Evolutionary conservation across 1,284 basidiomycete species (phyloP).

Genomic region (Wolfiporia cocos): DNA sequence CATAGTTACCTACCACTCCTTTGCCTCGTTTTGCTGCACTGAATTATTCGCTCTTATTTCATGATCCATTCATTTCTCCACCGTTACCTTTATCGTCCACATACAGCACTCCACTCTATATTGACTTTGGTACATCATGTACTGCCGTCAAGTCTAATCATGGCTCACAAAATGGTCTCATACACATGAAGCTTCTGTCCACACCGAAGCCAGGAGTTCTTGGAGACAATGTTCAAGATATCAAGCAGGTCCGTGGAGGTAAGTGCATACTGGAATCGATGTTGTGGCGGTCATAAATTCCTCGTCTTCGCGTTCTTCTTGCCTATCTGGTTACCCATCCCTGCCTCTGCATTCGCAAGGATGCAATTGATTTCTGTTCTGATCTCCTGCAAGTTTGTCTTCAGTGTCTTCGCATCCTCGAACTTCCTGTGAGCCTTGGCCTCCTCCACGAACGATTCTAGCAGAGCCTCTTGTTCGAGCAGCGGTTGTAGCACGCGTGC

Average conservation of each 20-base stretch:
- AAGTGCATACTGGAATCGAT: too few relatives aligned
- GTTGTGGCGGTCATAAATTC: constrained; percentile 4
- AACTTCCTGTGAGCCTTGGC: constrained; percentile 84
- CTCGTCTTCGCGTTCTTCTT: constrained; percentile 4
- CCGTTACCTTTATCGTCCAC: too few relatives aligned
- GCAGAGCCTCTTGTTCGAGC: constrained; percentile 84
- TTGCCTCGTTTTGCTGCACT: constrained; percentile 3
- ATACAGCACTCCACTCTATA: too few relatives aligned
- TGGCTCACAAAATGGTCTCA: too few relatives aligned
- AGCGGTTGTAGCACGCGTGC: constrained; percentile 76
- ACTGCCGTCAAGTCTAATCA: too few relatives aligned
- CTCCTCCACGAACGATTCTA: constrained; percentile 80
- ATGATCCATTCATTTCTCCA: too few relatives aligned
- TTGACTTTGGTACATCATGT: too few relatives aligned
- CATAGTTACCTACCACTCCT: not conserved
- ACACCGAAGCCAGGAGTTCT: too few relatives aligned
- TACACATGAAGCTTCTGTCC: too few relatives aligned
- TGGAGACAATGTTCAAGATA: too few relatives aligned
- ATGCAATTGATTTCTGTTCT: constrained; percentile 73
- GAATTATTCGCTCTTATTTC: constrained; percentile 3
- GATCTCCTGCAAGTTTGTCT: constrained; percentile 73
- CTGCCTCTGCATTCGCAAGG: constrained; percentile 34
- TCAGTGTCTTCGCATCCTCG: constrained; percentile 80
- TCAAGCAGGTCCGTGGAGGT: too few relatives aligned
- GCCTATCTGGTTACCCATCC: constrained; percentile 3